Base-by-base conservation (phyloP, 768 basidiomycete species). In the Udeniomyces megalosporus region DNA sequence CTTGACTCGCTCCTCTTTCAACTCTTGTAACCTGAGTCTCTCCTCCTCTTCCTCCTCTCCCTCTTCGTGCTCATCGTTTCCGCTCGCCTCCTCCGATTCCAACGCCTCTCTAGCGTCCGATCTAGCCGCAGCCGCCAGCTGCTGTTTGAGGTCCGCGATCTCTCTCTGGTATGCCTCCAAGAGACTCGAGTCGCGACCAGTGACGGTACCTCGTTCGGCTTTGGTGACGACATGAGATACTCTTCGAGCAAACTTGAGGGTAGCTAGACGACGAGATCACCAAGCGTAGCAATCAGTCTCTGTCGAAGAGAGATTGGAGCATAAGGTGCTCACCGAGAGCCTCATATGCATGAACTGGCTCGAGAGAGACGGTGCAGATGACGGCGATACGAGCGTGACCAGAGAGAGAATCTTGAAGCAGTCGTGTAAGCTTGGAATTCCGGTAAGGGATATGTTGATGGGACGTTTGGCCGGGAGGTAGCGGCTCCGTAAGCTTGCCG, bases 301-400 rank as follows among this genome's bases (percentile, higher is more conserved):
- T 12, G n/a, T 22, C 31, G 26, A 28, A 26, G n/a, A 52, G 7
- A 26, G n/a, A 8, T 4, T 20, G 24, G 31, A 2, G 48, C 10
- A 12, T 14, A 1, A n/a, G n/a, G n/a, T 15, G 22, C 58, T 2
- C 22, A 58, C 73, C 72, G 8, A 74, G 66, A 5, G 73, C 73
- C 54, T 75, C 74, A 22, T 67, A 65, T 31, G 67, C 63, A 50
- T 75, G 74, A 31, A 70, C 70, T 42, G 71, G 70, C 38, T 75
- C 54, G 24, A 50, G 46, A 46, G 45, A 64, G 22, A 51, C 45
- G 38, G 74, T 75, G 61, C 74, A 75, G 66, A 75, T 74, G 32
- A 75, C 74, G 38, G 73, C 73, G 50, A 75, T 72, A 47, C 73
- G 70, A 20, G 74, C 72, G 51, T 74, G 72, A 3, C 73, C 74